Evolutionary conservation across 2,329 filamentous ascomycete species (phyloP), one percentile per base, ranked within the genome.

Genomic region (Trichoderma koningii): DNA sequence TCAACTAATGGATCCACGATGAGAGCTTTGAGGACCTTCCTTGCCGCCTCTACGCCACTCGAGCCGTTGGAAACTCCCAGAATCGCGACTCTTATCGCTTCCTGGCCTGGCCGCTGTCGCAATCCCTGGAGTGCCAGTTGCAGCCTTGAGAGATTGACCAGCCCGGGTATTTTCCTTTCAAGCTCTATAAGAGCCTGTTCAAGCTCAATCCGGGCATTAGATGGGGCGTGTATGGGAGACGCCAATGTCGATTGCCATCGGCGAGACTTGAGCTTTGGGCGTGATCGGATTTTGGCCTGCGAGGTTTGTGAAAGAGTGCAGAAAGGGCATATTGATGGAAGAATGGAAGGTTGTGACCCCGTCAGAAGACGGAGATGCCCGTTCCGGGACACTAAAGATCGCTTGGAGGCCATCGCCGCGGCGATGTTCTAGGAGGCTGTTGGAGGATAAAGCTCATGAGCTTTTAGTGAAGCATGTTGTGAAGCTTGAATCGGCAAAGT

Each of bases 111-210:
- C 1, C 75, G 72, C 71, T 89, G 84, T 41, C 83, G 81, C 66
- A 89, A 74, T 23, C 89, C 87, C 68, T 86, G 83, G 23, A 92
- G 77, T 14, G 90, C 90, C 70, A 94, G 83, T 75, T 91, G 88
- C 52, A 93, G 74, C 63, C 89, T 82, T 34, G 89, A 86, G n/a
- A 89, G 81, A 71, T 89, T 89, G 61, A 90, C 82, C 70, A 87
- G 83, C 65, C 81, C 83, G 26, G 85, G 82, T 2, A 87, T 86
- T 55, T 85, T 79, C 59, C 83, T 84, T 70, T 89, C 83, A 3
- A 94, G 80, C 23, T 85, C 82, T 1, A 81, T 74, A 0, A 93
- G 79, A 2, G 85, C 80, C 50, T 81, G 76, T 67, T 89, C 81
- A 5, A 92, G 83, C 69, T 89, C 83, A 63, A 77, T 71, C 47